A percentile compares a stretch with the other conserved stretches of the same genome.
phyloP scores from a whole-genome alignment of 2,329 filamentous ascomycete genomes.

The Aspergillus niger region DNA sequence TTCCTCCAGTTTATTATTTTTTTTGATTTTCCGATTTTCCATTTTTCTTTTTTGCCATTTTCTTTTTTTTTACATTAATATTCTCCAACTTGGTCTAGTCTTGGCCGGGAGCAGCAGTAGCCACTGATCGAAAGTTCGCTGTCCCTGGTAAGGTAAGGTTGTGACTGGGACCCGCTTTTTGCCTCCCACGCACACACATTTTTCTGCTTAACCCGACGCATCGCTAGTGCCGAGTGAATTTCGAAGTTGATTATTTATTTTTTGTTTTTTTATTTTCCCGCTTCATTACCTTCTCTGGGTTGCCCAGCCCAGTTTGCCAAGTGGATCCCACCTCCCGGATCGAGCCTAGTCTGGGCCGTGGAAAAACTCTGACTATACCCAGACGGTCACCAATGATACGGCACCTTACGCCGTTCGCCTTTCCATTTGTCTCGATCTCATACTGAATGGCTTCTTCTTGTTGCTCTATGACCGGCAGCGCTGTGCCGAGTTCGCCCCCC shows the following conservation, averaged over 20 bases:
- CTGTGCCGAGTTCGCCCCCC: conserved; percentile 27
- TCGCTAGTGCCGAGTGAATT: conserved; percentile 16
- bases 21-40: conserved; percentile 9
- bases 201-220: conserved; percentile 25
- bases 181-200: conserved; percentile 20
- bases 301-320: conserved; percentile 15
- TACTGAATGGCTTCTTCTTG: not conserved
- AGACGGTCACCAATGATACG: conserved; percentile 19
- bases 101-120: conserved; percentile 24
- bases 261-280: conserved; percentile 10
- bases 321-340: conserved; percentile 13
- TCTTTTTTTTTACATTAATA: conserved; percentile 10
- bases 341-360: conserved; percentile 13
- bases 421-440: not conserved
- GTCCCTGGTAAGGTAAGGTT: conserved; percentile 21
- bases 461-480: conserved; percentile 22
- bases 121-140: conserved; percentile 22
- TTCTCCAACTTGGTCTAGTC: conserved; percentile 12
- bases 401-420: conserved; percentile 19
- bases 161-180: conserved; percentile 13
- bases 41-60: conserved; percentile 14
- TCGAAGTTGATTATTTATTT: conserved; percentile 14
- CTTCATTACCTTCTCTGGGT: conserved; percentile 16
- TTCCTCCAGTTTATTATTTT: conserved; percentile 12
- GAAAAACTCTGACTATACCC: conserved; percentile 25